These are phyloP conservation scores for Blastocystis hominis DNA, from an alignment of 352 stramenopile species.

Conservation along the genomic window DNA sequence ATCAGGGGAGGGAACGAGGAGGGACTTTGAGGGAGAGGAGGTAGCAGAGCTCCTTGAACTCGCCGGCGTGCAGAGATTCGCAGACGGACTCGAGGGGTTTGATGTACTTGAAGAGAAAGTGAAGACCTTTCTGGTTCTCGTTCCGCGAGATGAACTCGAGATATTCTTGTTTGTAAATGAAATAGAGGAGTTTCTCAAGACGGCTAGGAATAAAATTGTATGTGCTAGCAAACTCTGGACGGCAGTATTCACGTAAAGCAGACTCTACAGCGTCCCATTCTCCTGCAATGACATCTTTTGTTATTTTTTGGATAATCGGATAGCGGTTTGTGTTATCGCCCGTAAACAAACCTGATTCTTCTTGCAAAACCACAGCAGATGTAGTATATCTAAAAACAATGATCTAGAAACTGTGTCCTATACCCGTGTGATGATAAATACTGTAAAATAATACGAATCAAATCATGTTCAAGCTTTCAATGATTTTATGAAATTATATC, in stretches of 20 bases:
- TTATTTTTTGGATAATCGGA: not conserved
- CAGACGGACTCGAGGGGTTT: constrained; percentile 17
- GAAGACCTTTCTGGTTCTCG: constrained; percentile 25
- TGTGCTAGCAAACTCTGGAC: not conserved
- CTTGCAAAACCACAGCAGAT: constrained; percentile 25
- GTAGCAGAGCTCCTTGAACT: constrained; percentile 50
- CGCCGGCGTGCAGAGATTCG: not conserved
- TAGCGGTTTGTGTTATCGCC: constrained; percentile 9
- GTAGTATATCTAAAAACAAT: not conserved
- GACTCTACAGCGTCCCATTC: constrained; percentile 19
- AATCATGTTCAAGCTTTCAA: constrained; percentile 21
- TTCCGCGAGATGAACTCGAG: constrained; percentile 31
- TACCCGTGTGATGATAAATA: constrained; percentile 27
- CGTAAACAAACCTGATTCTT: constrained; percentile 24
- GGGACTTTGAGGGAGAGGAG: not conserved
- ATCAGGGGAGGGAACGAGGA: not conserved
- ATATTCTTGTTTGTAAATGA: not conserved
- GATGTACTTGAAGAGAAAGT: constrained; percentile 33
- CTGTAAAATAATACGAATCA: constrained; percentile 43
- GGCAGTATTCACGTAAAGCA: not conserved
- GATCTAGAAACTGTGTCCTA: not conserved
- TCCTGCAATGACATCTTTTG: not conserved
- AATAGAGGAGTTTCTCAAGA: not conserved
- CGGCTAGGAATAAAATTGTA: not conserved
- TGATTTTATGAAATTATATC: too few species aligned